Evolutionary conservation across 176 grass and related monocot species (phyloP).

Genomic region (Bolboschoenus planiculmis): DNA sequence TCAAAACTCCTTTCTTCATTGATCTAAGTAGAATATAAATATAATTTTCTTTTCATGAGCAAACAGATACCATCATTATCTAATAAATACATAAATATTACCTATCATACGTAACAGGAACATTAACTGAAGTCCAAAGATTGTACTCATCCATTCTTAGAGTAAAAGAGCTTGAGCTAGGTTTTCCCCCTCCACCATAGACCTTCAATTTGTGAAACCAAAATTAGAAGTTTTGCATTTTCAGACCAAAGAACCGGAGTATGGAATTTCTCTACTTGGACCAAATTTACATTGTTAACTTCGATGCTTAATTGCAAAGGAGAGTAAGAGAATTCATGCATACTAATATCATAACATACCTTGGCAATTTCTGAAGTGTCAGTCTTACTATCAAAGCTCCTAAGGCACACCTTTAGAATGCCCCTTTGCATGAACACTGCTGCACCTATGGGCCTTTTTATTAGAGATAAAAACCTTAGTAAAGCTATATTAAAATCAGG

Average conservation of each 20-base stretch:
- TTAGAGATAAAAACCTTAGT: background rate
- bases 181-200: constrained; percentile 71
- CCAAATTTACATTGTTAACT: background rate
- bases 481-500: background rate
- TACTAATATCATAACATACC: constrained; percentile 19
- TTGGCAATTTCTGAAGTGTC: constrained; percentile 75
- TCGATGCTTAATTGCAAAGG: background rate
- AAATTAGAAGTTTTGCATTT: background rate
- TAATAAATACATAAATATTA: background rate
- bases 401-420: constrained; percentile 75
- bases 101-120: background rate
- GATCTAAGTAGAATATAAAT: background rate
- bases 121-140: constrained; percentile 48
- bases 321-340: background rate
- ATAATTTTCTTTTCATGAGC: background rate
- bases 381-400: constrained; percentile 45
- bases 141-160: constrained; percentile 95
- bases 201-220: constrained; percentile 30
- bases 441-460: constrained; percentile 74
- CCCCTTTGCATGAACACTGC: constrained; percentile 75
- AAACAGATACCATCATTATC: background rate
- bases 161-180: constrained; percentile 60
- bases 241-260: background rate
- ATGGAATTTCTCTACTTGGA: background rate
- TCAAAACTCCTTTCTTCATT: background rate